Evolutionary conservation across 2,329 filamentous ascomycete species (phyloP).

Genomic region (Pyricularia sp.): DNA sequence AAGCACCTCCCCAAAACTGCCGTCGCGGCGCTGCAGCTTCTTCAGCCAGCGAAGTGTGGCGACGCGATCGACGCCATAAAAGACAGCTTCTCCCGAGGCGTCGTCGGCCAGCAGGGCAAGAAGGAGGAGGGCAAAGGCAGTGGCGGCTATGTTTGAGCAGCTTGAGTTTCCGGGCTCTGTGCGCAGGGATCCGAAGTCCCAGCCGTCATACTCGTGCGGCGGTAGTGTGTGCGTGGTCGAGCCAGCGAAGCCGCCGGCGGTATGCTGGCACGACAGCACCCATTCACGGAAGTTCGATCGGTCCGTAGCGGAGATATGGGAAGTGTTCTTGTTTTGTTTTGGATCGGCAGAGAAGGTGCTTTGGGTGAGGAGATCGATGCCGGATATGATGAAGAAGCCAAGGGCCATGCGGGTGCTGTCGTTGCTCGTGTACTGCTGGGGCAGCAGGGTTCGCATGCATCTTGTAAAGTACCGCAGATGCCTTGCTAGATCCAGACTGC

Average conservation of each 20-base stretch:
- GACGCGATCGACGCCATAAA: slow-evolving; percentile 56
- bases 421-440: slow-evolving; percentile 73
- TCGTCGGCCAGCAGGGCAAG: slow-evolving; percentile 45
- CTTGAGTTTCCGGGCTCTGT: slow-evolving; percentile 29
- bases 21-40: slow-evolving; percentile 68
- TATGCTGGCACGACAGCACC: slow-evolving; percentile 81
- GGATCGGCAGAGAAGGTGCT: slow-evolving; percentile 32
- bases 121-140: slow-evolving; percentile 75
- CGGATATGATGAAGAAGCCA: slow-evolving; percentile 80
- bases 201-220: slow-evolving; percentile 15
- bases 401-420: slow-evolving; percentile 88
- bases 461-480: slow-evolving; percentile 92
- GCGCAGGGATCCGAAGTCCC: slow-evolving; percentile 28
- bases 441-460: slow-evolving; percentile 74
- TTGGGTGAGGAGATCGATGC: slow-evolving; percentile 68
- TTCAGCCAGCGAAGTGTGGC: slow-evolving; percentile 67
- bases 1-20: slow-evolving; percentile 83
- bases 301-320: slow-evolving; percentile 35
- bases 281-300: slow-evolving; percentile 50
- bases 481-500: slow-evolving; percentile 44
- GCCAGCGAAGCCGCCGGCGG: slow-evolving; percentile 79
- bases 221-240: slow-evolving; percentile 60
- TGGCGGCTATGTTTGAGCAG: slow-evolving; percentile 71
- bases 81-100: slow-evolving; percentile 28
- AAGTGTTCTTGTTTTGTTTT: slow-evolving; percentile 3